These are phyloP conservation scores for Candida sojae DNA, from an alignment of 1,139 yeast species.

Conservation along the genomic window DNA sequence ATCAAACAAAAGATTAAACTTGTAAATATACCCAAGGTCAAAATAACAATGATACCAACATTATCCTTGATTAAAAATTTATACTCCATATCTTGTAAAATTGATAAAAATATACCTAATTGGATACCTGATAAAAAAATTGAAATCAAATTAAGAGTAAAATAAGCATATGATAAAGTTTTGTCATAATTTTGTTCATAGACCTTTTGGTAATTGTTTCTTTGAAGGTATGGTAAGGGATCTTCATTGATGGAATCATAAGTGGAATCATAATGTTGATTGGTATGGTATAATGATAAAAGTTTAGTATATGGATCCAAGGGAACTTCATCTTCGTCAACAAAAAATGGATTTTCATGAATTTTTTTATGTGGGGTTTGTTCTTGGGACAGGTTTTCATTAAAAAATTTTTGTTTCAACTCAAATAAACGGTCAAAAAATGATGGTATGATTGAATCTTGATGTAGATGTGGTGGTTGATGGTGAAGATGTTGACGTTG, in stretches of 20 bases:
- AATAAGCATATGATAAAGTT: conserved; percentile 38
- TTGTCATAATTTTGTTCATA: conserved; percentile 39
- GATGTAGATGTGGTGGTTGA: background rate
- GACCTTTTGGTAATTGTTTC: conserved; percentile 22
- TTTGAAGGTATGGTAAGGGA: conserved; percentile 20
- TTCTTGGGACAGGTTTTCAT: background rate
- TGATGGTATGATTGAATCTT: conserved; percentile 1
- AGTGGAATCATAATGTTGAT: conserved; percentile 7
- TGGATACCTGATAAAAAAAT: conserved; percentile 45
- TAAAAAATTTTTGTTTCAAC: conserved; percentile 13
- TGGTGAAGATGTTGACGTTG: conserved; percentile 1
- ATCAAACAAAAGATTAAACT: conserved; percentile 36
- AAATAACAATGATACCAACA: conserved; percentile 33
- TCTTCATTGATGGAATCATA: conserved; percentile 41
- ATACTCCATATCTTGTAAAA: conserved; percentile 24
- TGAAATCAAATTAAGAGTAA: conserved; percentile 36
- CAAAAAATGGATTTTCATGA: conserved; percentile 11
- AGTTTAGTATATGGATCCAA: conserved; percentile 15
- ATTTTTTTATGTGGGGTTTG: conserved; percentile 7
- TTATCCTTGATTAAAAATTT: conserved; percentile 32
- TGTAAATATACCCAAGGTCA: conserved; percentile 35
- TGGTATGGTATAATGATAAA: conserved; percentile 10
- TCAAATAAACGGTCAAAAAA: conserved; percentile 13
- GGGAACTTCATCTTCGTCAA: conserved; percentile 6
- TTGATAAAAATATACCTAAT: conserved; percentile 43